Evolutionary conservation across 305 asterid genomes (phyloP).

Genomic region (Euphrasia arctica): DNA sequence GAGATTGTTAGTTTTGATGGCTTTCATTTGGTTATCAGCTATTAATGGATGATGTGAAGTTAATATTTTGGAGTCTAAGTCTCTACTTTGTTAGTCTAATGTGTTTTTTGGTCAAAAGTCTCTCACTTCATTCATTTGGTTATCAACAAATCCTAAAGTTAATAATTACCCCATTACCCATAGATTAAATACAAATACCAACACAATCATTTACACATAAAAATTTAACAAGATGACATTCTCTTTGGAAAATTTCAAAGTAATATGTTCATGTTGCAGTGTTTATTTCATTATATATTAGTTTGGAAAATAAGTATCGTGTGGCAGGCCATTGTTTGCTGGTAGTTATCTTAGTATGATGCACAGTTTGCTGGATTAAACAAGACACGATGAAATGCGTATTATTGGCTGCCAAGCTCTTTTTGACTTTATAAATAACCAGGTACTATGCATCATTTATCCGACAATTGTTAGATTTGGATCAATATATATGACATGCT

Average conservation of each 20-base stretch:
- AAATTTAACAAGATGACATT: constrained; percentile 4
- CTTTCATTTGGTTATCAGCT: constrained; percentile 15
- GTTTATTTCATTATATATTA: constrained; percentile 15
- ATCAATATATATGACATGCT: constrained; percentile 23
- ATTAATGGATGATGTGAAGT: constrained; percentile 10
- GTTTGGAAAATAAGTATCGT: constrained; percentile 27
- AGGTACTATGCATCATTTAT: constrained; percentile 39
- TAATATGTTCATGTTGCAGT: constrained; percentile 5
- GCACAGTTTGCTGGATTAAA: constrained; percentile 63
- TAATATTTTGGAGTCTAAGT: constrained; percentile 13
- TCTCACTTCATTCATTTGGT: constrained; percentile 3
- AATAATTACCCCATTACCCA: background rate
- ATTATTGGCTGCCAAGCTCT: constrained; percentile 66
- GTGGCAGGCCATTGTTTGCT: constrained; percentile 73
- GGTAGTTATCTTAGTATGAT: constrained; percentile 67
- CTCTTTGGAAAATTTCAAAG: constrained; percentile 15
- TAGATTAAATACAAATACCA: too few relatives aligned
- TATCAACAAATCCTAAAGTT: constrained; percentile 13
- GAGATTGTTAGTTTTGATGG: background rate
- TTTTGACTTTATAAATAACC: constrained; percentile 73
- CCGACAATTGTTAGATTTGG: constrained; percentile 8
- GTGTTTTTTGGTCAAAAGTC: too few relatives aligned
- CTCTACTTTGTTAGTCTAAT: constrained; percentile 1
- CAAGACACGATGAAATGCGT: constrained; percentile 60
- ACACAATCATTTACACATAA: constrained; percentile 2